Evolutionary conservation across 768 basidiomycete species (phyloP).

Genomic region (Rickenella mellea): DNA sequence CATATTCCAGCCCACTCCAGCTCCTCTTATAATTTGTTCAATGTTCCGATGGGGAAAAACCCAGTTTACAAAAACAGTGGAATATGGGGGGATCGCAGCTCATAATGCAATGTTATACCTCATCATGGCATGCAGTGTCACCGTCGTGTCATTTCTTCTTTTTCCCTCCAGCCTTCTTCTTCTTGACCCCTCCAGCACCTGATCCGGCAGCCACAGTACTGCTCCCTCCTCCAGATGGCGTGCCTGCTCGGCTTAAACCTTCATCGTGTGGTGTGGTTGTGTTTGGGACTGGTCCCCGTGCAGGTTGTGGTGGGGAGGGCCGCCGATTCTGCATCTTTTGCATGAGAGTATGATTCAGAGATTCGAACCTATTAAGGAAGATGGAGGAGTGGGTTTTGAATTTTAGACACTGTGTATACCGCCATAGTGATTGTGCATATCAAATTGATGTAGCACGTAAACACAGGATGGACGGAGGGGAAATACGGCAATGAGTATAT

Average conservation of each 20-base stretch:
- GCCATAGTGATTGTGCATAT: background rate
- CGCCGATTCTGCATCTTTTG: slow-evolving; percentile 74
- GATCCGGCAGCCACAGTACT: slow-evolving; percentile 17
- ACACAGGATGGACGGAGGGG: background rate
- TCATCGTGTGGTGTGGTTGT: background rate
- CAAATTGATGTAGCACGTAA: background rate
- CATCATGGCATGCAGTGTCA: too few species aligned
- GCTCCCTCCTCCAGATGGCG: background rate
- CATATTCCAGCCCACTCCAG: too few species aligned
- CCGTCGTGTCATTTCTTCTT: slow-evolving; percentile 65
- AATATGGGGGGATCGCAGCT: too few species aligned
- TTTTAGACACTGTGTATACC: slow-evolving; percentile 70
- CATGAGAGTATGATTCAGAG: slow-evolving; percentile 78
- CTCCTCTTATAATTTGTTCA: too few species aligned
- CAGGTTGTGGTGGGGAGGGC: slow-evolving; percentile 10
- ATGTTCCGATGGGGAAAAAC: too few species aligned
- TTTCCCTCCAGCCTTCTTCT: slow-evolving; percentile 72
- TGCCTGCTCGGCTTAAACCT: background rate
- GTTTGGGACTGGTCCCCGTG: slow-evolving; percentile 1
- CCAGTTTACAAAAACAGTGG: too few species aligned
- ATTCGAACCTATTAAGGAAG: slow-evolving; percentile 94
- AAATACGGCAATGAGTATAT: background rate
- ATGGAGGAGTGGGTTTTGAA: slow-evolving; percentile 94
- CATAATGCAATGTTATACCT: too few species aligned
- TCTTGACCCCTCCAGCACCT: slow-evolving; percentile 55